A percentile compares a stretch with the other conserved stretches of the same genome.
Evolutionary conservation across 805 yeast species (phyloP).

Genomic region (Teunomyces gatunensis): DNA sequence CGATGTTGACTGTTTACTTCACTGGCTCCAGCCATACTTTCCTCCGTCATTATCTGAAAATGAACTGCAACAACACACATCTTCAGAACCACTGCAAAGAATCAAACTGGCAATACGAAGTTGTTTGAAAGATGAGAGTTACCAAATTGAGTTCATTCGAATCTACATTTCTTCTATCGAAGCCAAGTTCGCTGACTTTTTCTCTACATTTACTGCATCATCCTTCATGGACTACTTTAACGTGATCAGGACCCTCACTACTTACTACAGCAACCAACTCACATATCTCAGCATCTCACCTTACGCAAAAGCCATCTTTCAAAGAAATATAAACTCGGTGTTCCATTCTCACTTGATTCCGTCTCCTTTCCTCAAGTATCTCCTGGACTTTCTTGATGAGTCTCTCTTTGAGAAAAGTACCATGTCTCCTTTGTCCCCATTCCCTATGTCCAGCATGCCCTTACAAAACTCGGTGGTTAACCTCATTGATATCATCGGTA

Average conservation of each 20-base stretch:
- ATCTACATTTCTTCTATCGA: conserved; percentile 33
- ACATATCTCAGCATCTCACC: conserved; percentile 21
- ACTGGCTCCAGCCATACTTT: conserved; percentile 33
- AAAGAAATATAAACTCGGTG: conserved; percentile 28
- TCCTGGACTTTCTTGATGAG: conserved; percentile 7
- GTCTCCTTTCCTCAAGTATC: conserved; percentile 2
- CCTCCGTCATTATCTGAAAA: conserved; percentile 9
- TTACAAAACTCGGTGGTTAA: conserved; percentile 1
- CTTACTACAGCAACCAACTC: conserved; percentile 23
- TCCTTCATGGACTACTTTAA: conserved; percentile 12
- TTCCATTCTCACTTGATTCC: conserved; percentile 13
- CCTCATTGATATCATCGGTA: conserved; percentile 13
- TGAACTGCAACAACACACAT: conserved; percentile 3
- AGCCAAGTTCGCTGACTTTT: conserved; percentile 14
- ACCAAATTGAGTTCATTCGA: conserved; percentile 32
- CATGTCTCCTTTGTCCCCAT: background rate
- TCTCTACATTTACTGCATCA: conserved; percentile 6
- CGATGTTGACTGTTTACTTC: conserved; percentile 30
- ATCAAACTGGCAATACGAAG: conserved; percentile 35
- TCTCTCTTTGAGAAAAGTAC: conserved; percentile 5
- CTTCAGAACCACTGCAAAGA: conserved; percentile 30
- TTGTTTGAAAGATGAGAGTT: conserved; percentile 32
- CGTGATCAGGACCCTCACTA: conserved; percentile 16
- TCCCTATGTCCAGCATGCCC: background rate
- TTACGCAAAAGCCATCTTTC: conserved; percentile 20